phyloP scores from a whole-genome alignment of 2,329 filamentous ascomycete species.

The Trichoderma asperellum region DNA sequence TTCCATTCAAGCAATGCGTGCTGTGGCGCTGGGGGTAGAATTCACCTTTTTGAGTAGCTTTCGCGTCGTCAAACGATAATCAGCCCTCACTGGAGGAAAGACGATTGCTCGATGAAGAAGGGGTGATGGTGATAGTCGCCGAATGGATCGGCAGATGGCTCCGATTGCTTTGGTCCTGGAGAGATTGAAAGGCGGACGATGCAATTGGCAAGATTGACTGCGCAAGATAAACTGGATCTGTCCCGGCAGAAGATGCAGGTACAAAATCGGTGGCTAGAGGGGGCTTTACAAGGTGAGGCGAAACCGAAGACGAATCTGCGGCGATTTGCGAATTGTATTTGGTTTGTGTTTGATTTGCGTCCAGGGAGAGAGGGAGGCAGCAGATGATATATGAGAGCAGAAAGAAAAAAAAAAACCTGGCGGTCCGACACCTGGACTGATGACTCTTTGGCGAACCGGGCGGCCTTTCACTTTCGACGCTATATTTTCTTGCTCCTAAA shows the following conservation, averaged over 20 bases:
- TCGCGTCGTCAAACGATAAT: conserved; percentile 8
- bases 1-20: conserved; percentile 24
- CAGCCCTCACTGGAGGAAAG: not conserved
- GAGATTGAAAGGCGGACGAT: not conserved
- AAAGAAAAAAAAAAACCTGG: not conserved
- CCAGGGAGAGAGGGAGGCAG: not conserved
- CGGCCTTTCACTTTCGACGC: not conserved
- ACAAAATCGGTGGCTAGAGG: conserved; percentile 11
- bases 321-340: not conserved
- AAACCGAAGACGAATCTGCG: not conserved
- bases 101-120: not conserved
- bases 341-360: not conserved
- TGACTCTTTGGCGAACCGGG: not conserved
- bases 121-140: not conserved
- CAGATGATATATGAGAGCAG: not conserved
- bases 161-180: not conserved
- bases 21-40: not conserved
- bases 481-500: not conserved
- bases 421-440: not conserved
- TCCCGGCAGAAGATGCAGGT: conserved; percentile 12
- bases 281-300: conserved; percentile 1
- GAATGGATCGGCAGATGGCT: not conserved
- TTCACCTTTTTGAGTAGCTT: not conserved
- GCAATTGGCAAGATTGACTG: conserved; percentile 10
- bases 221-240: not conserved